Conservation (phyloP, 2,329 filamentous ascomycete genomes). For the Escovopsis weberi region DNA sequence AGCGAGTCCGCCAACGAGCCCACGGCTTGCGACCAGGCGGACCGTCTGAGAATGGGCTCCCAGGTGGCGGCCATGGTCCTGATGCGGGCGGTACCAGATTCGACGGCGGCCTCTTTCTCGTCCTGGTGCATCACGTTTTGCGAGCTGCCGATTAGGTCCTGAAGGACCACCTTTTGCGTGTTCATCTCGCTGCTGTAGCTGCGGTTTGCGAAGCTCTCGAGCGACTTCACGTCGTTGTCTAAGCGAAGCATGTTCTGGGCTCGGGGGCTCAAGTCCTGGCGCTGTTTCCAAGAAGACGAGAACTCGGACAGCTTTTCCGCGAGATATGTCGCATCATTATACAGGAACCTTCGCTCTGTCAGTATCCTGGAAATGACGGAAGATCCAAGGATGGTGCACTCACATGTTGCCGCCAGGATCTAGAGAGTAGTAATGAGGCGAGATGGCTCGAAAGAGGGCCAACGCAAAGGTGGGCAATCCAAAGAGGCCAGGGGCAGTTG, state of each 20-base stretch:
- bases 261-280: constrained; percentile 34
- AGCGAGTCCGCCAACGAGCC: constrained; percentile 45
- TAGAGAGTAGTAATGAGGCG: constrained; percentile 56
- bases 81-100: constrained; percentile 37
- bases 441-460: constrained; percentile 67
- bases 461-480: constrained; percentile 56
- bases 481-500: constrained; percentile 56
- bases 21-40: constrained; percentile 48
- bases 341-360: constrained; percentile 36
- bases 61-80: constrained; percentile 39
- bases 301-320: constrained; percentile 40
- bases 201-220: constrained; percentile 45
- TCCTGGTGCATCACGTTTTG: constrained; percentile 46
- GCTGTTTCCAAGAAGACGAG: constrained; percentile 34
- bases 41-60: constrained; percentile 43
- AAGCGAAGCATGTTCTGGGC: constrained; percentile 41
- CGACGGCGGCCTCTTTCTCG: constrained; percentile 36
- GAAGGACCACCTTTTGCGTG: constrained; percentile 45
- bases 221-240: constrained; percentile 43
- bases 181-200: constrained; percentile 48
- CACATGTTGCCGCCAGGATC: constrained; percentile 51
- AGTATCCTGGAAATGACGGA: no score
- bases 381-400: constrained; percentile 10
- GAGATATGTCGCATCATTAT: constrained; percentile 53
- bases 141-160: constrained; percentile 44